Conservation (phyloP, 2,329 filamentous ascomycete species). For the Setomelanomma holmii region DNA sequence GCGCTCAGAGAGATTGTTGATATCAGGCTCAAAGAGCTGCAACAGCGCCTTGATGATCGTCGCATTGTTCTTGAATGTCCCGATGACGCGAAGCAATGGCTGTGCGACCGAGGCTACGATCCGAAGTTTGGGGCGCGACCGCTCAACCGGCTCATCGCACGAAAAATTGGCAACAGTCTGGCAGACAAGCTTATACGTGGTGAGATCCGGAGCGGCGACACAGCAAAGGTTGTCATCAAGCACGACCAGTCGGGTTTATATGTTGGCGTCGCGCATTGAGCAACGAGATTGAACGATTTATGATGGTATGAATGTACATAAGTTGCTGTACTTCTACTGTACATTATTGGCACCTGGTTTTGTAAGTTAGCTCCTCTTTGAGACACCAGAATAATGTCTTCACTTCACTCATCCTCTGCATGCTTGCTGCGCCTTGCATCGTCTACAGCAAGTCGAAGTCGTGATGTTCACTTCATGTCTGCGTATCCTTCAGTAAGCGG, state of each 20-base stretch:
- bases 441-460: neutral
- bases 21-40: constrained; percentile 85
- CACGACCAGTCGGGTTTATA: constrained; percentile 51
- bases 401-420: constrained; percentile 9
- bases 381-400: constrained; percentile 11
- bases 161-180: constrained; percentile 85
- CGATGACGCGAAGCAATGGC: constrained; percentile 79
- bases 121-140: constrained; percentile 90
- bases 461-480: neutral
- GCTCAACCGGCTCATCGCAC: constrained; percentile 87
- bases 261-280: constrained; percentile 24
- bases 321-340: constrained; percentile 9
- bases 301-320: constrained; percentile 33
- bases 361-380: constrained; percentile 15
- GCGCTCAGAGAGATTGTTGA: constrained; percentile 93
- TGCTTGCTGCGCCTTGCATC: too few species aligned
- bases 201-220: constrained; percentile 76
- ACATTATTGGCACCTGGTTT: constrained; percentile 17
- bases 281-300: constrained; percentile 10
- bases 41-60: constrained; percentile 81
- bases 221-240: constrained; percentile 72
- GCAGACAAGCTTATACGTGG: constrained; percentile 93
- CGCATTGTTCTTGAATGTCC: constrained; percentile 79
- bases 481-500: neutral
- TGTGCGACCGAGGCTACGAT: constrained; percentile 89